These are phyloP conservation scores for Backusella mclennaniae DNA, from an alignment of 192 early-diverging fungal species.

Conservation along the genomic window DNA sequence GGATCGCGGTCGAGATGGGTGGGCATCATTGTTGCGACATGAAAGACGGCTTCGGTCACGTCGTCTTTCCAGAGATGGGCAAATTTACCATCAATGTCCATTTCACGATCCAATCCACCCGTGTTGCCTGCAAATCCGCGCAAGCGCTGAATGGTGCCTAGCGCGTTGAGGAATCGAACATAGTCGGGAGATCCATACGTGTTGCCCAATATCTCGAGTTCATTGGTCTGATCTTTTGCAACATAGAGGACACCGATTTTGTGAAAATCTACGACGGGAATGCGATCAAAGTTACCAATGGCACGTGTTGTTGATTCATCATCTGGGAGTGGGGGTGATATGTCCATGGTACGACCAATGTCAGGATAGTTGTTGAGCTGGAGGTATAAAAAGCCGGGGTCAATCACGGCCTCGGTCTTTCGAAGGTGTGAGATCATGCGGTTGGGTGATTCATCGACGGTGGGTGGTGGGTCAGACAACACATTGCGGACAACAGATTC, in stretches of 20 bases:
- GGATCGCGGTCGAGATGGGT: slow-evolving; percentile 72
- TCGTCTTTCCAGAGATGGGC: slow-evolving; percentile 82
- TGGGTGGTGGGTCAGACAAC: not conserved
- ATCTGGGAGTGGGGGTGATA: slow-evolving; percentile 56
- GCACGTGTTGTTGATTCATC: slow-evolving; percentile 76
- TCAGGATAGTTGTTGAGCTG: slow-evolving; percentile 79
- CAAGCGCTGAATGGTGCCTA: slow-evolving; percentile 77
- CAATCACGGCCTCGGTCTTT: slow-evolving; percentile 44
- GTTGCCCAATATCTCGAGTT: slow-evolving; percentile 88
- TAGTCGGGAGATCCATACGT: slow-evolving; percentile 85
- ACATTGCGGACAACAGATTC: not conserved
- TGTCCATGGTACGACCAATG: slow-evolving; percentile 44
- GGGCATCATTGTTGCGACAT: slow-evolving; percentile 95
- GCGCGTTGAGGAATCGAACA: slow-evolving; percentile 74
- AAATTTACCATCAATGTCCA: slow-evolving; percentile 83
- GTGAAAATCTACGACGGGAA: slow-evolving; percentile 88
- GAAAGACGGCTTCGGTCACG: slow-evolving; percentile 88
- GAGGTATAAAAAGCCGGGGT: slow-evolving; percentile 61
- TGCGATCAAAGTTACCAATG: slow-evolving; percentile 82
- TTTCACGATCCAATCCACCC: slow-evolving; percentile 84
- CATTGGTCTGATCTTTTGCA: slow-evolving; percentile 78
- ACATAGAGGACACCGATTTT: slow-evolving; percentile 96
- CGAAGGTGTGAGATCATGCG: slow-evolving; percentile 17
- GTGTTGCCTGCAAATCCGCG: slow-evolving; percentile 57
- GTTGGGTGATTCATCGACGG: not conserved